Conservation (phyloP, 1,284 basidiomycete species). For the Cutaneotrichosporon cutaneum region DNA sequence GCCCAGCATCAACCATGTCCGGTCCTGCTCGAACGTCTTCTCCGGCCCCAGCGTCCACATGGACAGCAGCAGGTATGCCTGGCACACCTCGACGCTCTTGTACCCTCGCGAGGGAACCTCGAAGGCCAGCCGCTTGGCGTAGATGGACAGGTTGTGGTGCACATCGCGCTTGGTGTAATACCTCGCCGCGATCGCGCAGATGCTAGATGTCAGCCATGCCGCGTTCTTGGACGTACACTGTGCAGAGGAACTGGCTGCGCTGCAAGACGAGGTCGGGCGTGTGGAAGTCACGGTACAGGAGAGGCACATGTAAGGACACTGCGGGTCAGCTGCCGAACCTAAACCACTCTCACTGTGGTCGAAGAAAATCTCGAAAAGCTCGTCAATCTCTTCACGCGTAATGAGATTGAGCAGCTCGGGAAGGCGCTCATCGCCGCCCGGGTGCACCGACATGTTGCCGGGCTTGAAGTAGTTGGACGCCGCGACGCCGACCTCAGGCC, state of each 20-base stretch:
- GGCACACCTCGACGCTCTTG: constrained; percentile 94
- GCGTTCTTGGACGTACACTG: constrained; percentile 65
- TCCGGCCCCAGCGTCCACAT: constrained; percentile 88
- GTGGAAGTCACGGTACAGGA: constrained; percentile 82
- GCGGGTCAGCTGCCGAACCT: background rate
- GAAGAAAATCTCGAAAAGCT: constrained; percentile 85
- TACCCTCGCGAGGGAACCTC: constrained; percentile 72
- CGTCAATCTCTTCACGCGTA: constrained; percentile 76
- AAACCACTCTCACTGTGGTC: constrained; percentile 37
- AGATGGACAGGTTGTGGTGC: constrained; percentile 72
- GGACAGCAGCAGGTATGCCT: constrained; percentile 78
- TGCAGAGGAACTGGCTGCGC: constrained; percentile 86
- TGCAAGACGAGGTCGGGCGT: constrained; percentile 88
- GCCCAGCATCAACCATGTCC: constrained; percentile 86
- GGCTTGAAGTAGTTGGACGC: constrained; percentile 93
- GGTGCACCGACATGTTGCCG: constrained; percentile 57
- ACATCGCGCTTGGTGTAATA: constrained; percentile 81
- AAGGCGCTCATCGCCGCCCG: constrained; percentile 26
- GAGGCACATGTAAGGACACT: constrained; percentile 50
- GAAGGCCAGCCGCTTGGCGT: constrained; percentile 89
- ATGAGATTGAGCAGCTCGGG: constrained; percentile 87
- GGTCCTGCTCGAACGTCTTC: constrained; percentile 92
- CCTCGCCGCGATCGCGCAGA: constrained; percentile 89
- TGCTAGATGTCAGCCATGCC: constrained; percentile 28
- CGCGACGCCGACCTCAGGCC: constrained; percentile 60